phyloP scores from a whole-genome alignment of 768 basidiomycete genomes.

The Daedaleopsis sinensis region DNA sequence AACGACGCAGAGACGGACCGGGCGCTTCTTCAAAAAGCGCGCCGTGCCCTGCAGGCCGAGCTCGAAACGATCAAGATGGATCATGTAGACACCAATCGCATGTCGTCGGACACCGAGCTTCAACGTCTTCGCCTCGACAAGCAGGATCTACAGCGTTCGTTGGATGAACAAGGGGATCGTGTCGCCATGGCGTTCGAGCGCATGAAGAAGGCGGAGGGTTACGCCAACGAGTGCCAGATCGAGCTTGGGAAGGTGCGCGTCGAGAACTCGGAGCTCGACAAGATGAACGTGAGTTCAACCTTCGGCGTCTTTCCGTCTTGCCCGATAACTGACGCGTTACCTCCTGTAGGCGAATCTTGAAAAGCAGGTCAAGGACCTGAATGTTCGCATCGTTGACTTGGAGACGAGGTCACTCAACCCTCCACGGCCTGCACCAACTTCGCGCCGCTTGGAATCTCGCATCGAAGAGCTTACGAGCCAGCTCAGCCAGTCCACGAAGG shows the following conservation, averaged over 20 bases:
- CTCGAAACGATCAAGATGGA: constrained; percentile 81
- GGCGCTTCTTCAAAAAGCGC: constrained; percentile 76
- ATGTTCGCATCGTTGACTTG: constrained; percentile 79
- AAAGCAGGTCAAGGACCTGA: constrained; percentile 84
- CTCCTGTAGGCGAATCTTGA: constrained; percentile 74
- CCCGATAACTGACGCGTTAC: not conserved
- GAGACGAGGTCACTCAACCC: constrained; percentile 77
- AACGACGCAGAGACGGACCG: constrained; percentile 88
- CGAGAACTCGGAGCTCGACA: constrained; percentile 84
- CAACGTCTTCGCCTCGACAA: constrained; percentile 80
- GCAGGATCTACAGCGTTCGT: constrained; percentile 75
- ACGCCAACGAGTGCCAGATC: constrained; percentile 73
- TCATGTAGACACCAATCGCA: constrained; percentile 66
- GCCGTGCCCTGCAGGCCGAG: constrained; percentile 78
- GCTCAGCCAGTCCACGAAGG: constrained; percentile 54
- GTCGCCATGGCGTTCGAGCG: constrained; percentile 72
- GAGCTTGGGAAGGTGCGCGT: constrained; percentile 76
- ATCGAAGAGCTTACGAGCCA: constrained; percentile 74
- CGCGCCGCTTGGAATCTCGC: constrained; percentile 65
- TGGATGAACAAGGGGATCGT: constrained; percentile 80
- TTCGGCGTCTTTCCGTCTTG: not conserved
- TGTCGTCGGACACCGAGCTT: constrained; percentile 72
- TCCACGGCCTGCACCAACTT: constrained; percentile 54
- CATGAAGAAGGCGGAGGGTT: constrained; percentile 80
- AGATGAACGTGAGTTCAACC: constrained; percentile 60